phyloP scores from a whole-genome alignment of 2,329 filamentous ascomycete species.

The Tolypocladium capitatum region DNA sequence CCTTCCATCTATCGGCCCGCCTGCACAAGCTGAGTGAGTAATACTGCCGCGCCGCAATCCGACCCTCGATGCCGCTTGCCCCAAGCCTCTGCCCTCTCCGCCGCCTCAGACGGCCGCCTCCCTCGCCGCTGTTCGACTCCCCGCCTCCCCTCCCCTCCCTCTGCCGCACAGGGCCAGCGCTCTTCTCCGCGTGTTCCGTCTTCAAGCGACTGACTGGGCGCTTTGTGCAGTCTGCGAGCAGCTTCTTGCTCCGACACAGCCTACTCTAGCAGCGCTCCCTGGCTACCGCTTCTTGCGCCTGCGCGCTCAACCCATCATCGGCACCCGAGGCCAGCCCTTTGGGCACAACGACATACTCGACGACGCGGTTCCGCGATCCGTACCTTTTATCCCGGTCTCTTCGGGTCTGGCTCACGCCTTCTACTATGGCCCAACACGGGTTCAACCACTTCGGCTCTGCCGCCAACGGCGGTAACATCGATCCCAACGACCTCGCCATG shows the following conservation, averaged over 20 bases:
- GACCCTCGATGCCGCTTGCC: not conserved
- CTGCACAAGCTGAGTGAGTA: not conserved
- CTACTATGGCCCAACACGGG: conserved; percentile 40
- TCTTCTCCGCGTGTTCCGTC: not conserved
- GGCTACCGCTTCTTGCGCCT: not conserved
- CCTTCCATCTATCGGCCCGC: not conserved
- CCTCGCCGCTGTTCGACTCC: not conserved
- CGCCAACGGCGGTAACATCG: conserved; percentile 49
- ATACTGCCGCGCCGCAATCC: not conserved
- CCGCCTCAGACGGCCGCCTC: conserved; percentile 1
- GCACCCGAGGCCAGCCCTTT: not conserved
- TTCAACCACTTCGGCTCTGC: conserved; percentile 43
- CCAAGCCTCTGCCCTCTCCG: conserved; percentile 4
- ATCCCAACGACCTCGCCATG: conserved; percentile 77
- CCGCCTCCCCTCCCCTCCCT: not conserved
- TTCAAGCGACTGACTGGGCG: not conserved
- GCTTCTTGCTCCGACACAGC: not conserved
- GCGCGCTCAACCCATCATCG: not conserved
- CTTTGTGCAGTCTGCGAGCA: not conserved
- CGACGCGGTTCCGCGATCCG: not conserved
- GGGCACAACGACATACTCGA: not conserved
- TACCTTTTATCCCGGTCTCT: not conserved
- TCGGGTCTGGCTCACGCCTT: conserved; percentile 5
- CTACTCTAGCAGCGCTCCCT: not conserved
- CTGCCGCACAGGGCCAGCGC: not conserved